Evolutionary conservation across 306 rosid genomes (phyloP).

Genomic region (Geum urbanum): DNA sequence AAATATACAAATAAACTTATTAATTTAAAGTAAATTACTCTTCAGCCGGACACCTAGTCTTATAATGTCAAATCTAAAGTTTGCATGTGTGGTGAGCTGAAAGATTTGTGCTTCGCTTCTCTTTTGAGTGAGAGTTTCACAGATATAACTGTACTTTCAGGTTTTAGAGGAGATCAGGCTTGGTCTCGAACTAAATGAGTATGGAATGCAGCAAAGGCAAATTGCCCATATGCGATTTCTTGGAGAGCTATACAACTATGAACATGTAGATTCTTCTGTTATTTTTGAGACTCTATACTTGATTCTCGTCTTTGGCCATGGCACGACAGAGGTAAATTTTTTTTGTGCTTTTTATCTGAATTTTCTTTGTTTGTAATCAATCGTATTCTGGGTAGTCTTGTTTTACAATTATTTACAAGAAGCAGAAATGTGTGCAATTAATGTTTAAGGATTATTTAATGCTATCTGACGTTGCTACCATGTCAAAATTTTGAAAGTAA

Average conservation of each 20-base stretch:
- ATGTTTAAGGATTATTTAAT: background rate
- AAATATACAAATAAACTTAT: background rate
- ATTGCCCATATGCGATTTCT: conserved; percentile 92
- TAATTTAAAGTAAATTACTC: background rate
- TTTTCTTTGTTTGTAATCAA: background rate
- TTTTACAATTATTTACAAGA: background rate
- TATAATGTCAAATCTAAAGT: background rate
- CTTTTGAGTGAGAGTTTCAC: conserved; percentile 13
- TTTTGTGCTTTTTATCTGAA: background rate
- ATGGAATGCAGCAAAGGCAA: conserved; percentile 97
- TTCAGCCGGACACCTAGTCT: background rate
- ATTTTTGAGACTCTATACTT: conserved; percentile 90
- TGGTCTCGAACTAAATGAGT: conserved; percentile 90
- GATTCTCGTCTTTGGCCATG: conserved; percentile 75
- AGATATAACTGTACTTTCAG: conserved; percentile 39
- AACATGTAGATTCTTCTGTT: conserved; percentile 96
- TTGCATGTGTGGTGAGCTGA: background rate
- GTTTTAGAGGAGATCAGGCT: conserved; percentile 96
- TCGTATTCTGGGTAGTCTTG: background rate
- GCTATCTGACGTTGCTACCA: background rate
- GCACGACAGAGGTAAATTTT: conserved; percentile 73
- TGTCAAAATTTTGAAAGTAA: background rate
- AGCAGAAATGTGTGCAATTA: background rate
- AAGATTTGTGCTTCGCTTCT: background rate
- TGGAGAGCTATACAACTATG: conserved; percentile 95